phyloP scores from a whole-genome alignment of 2,329 filamentous ascomycete species.

The Microcera coccophila region DNA sequence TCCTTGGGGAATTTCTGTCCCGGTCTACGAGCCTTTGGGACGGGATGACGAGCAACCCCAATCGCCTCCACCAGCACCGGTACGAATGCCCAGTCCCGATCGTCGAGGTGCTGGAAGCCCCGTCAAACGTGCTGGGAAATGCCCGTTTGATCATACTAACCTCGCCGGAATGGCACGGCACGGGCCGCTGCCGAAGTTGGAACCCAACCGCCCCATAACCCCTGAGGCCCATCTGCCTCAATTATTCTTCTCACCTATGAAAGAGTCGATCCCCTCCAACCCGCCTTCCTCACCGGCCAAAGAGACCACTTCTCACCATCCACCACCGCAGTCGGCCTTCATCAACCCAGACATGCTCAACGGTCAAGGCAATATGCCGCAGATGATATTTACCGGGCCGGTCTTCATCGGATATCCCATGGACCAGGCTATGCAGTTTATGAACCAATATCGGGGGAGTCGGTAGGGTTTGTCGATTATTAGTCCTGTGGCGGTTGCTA shows the following conservation, averaged over 20 bases:
- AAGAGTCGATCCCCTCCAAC: constrained; percentile 10
- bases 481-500: background rate
- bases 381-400: constrained; percentile 86
- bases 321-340: constrained; percentile 46
- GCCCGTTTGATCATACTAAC: constrained; percentile 56
- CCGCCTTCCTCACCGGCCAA: constrained; percentile 20
- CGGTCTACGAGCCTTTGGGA: constrained; percentile 47
- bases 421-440: constrained; percentile 73
- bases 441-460: constrained; percentile 54
- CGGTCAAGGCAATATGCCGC: constrained; percentile 42
- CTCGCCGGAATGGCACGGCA: constrained; percentile 34
- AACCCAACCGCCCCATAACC: constrained; percentile 7
- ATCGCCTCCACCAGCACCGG: constrained; percentile 57
- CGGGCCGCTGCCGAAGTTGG: constrained; percentile 10
- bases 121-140: constrained; percentile 43
- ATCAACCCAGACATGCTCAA: constrained; percentile 43
- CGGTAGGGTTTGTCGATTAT: constrained; percentile 16
- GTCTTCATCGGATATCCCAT: constrained; percentile 90
- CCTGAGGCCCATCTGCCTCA: background rate
- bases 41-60: constrained; percentile 41
- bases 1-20: constrained; percentile 88
- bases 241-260: constrained; percentile 13
- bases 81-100: constrained; percentile 44
- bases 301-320: constrained; percentile 15
- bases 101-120: constrained; percentile 24